Base-by-base conservation (phyloP, 352 stramenopile genomes). In the Globisporangium spiculum region DNA sequence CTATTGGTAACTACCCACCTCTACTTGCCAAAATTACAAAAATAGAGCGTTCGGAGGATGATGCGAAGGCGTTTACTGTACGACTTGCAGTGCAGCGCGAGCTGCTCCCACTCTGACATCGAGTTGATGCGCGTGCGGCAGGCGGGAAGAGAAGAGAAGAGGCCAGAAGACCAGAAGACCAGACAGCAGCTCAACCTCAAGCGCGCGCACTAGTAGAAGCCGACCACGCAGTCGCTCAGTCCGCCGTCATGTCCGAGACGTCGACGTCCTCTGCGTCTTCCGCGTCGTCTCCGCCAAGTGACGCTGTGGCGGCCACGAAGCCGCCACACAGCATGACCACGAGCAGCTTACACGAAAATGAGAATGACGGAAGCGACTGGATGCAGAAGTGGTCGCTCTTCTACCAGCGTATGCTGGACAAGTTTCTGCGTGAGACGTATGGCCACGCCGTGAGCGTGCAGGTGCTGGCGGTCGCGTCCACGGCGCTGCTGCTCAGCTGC, bases 361-460 rank as follows among this genome's bases (percentile, higher is more conserved):
- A 59, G 24, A 59, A 32, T 20, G 53, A 38, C n/a, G 56, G 46
- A 12, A 50, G 20, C 65, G 73, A 63, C 54, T 72, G 65, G 65
- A 12, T 70, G 18, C 65, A 70, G 58, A 59, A 30, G 34, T 70
- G 46, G 48, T 60, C 65, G 58, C 65, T 58, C 18, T n/a, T 59
- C 46, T 62, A 66, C 30, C 68, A 84, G 46, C 72, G 68, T 36
- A 60, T 74, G 66, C 73, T 89, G 32, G 75, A 76, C 64, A 65
- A 60, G 46, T 62, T 87, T 52, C 75, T 91, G 52, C 77, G 78
- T 46, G 73, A 80, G 63, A 91, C 72, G 64, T 90, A 89, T 71
- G 81, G 75, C 22, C 83, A 90, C 60, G 65, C 73, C 3, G 53
- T 79, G 44, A 89, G 78, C 64, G 77, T 93, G 54, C 74, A 93